Evolutionary conservation across 1,284 basidiomycete species (phyloP), one percentile per base, ranked within the genome.

Genomic region (Puccinia polysora): DNA sequence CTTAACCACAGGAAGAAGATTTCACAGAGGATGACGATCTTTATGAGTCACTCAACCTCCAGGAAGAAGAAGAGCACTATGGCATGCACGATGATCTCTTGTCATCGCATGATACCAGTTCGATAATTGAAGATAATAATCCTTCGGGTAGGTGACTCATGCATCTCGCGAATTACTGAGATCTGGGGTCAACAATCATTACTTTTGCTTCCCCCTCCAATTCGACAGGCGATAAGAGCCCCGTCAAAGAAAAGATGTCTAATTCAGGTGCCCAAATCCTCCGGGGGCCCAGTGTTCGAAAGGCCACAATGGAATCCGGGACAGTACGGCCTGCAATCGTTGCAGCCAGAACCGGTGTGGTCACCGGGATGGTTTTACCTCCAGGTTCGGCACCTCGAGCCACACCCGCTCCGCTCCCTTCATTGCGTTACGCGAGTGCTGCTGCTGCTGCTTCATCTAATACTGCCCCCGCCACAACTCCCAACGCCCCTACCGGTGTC

Each of bases 1-100:
- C 25, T 34, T 38, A 40, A 52, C 63, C 74, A 55, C 78, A 95
- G 92, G 93, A 96, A 74, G 96, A 98, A 78, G 90, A 92, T 78
- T 98, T 97, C 80, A 92, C 97, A 74, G 95, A 96, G 80, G 92
- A 98, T 78, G 90, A 95, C 80, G 94, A 91, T 63, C 91, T 99
- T 74, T 99, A 99, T 78, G 96, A 98, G 78, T 95, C 98, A 55
- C 90, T 98, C 76, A 91, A 92, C 77, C 88, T 99, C 63, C 91
- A 97, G 77, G 95, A 97, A 78, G 92, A 85, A 76, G 85, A 98
- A 79, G 95, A 94, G 82, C 87, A 89, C 77, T 92, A 90, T 69
- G 86, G 85, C 65, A 85, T 85, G 73, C 85, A 85, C 65, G 91
- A 94, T 59, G 88, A 90, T 69, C 74, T 78, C 23, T 81, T 82